Evolutionary conservation across 371 early-diverging fungal species (phyloP).

Genomic region (Paraphysoderma sedebokerense): DNA sequence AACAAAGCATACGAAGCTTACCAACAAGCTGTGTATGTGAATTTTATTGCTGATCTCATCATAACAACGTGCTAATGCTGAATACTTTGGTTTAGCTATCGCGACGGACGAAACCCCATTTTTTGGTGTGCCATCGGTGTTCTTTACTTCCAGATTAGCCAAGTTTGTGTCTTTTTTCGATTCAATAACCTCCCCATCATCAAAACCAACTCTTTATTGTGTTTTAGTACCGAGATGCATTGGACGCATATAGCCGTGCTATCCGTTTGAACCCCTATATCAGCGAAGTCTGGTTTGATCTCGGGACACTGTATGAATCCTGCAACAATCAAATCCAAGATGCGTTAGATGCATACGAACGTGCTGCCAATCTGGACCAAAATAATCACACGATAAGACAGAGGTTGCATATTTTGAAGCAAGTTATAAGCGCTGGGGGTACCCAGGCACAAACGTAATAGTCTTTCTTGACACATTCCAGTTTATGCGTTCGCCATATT

Average conservation of each 20-base stretch:
- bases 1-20: conserved; percentile 94
- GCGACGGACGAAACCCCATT: conserved; percentile 84
- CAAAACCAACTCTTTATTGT: too few relatives aligned
- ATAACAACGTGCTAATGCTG: not conserved
- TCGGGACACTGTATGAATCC: conserved; percentile 91
- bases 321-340: conserved; percentile 94
- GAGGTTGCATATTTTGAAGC: conserved; percentile 37
- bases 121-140: conserved; percentile 99
- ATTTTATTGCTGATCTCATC: not conserved
- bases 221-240: conserved; percentile 63
- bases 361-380: conserved; percentile 83
- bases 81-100: conserved; percentile 23
- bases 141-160: conserved; percentile 89
- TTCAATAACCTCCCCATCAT: not conserved
- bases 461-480: too few relatives aligned
- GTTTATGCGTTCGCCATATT: too few relatives aligned
- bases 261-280: conserved; percentile 86
- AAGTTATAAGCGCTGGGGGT: too few relatives aligned
- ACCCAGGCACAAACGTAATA: too few relatives aligned
- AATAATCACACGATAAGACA: conserved; percentile 63
- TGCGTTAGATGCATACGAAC: conserved; percentile 90
- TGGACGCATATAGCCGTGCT: conserved; percentile 93
- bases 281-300: conserved; percentile 92
- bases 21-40: conserved; percentile 79
- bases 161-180: conserved; percentile 13